Conservation (phyloP, 352 stramenopile genomes). For the Plasmopara muralis region DNA sequence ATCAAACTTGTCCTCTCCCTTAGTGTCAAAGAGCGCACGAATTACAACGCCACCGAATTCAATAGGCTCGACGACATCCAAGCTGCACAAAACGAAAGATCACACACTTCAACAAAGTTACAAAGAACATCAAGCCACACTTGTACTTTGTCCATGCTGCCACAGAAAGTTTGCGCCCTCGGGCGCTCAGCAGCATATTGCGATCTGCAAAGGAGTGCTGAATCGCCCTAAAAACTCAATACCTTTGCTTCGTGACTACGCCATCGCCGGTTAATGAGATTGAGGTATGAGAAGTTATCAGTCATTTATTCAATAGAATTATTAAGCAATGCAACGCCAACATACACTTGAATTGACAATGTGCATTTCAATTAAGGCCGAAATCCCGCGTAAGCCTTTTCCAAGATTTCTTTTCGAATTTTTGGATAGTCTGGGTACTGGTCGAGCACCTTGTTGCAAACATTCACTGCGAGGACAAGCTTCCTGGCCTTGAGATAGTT, state of each 20-base stretch:
- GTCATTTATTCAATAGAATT: slow-evolving; percentile 14
- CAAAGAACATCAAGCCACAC: slow-evolving; percentile 68
- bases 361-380: slow-evolving; percentile 48
- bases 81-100: slow-evolving; percentile 35
- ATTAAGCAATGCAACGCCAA: slow-evolving; percentile 19
- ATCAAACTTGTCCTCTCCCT: slow-evolving; percentile 7
- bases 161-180: slow-evolving; percentile 75
- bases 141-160: slow-evolving; percentile 79
- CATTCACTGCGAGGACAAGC: slow-evolving; percentile 86
- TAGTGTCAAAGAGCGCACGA: slow-evolving; percentile 9
- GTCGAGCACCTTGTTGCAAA: slow-evolving; percentile 90
- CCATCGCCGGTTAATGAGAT: slow-evolving; percentile 41
- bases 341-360: slow-evolving; percentile 7
- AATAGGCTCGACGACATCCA: slow-evolving; percentile 11
- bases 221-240: slow-evolving; percentile 73
- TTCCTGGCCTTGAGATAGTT: slow-evolving; percentile 94
- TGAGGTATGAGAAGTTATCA: slow-evolving; percentile 10
- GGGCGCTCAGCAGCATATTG: slow-evolving; percentile 78
- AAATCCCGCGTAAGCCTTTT: slow-evolving; percentile 87
- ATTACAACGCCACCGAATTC: slow-evolving; percentile 13
- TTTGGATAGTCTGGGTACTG: slow-evolving; percentile 93
- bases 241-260: slow-evolving; percentile 59
- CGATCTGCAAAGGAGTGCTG: slow-evolving; percentile 78
- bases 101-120: slow-evolving; percentile 65
- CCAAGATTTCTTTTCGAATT: slow-evolving; percentile 92